Base-by-base conservation (phyloP, 768 basidiomycete genomes). In the Candolleomyces efflorescens region DNA sequence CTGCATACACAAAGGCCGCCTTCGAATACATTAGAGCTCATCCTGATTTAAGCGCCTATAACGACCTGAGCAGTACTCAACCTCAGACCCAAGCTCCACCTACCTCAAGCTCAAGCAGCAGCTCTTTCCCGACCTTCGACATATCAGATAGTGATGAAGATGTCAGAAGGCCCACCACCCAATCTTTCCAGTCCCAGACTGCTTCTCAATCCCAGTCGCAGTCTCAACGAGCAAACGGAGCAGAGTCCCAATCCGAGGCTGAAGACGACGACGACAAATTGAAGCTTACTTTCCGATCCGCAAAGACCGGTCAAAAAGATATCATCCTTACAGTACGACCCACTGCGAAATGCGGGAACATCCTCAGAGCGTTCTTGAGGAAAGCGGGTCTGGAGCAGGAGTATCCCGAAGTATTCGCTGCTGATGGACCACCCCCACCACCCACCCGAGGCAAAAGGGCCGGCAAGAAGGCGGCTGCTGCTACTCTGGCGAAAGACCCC, bases 331-430 rank as follows among this genome's bases (percentile, higher is more conserved):
- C 78, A 2, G 90, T 92, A 5, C 85, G 89, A 6, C 79, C 82
- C 6, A 87, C 86, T 18, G 90, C 90, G 18, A 90, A 81, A 55
- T 91, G 90, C 56, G 85, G 84, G 13, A 82, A 86, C 0, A 88
- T 93, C 55, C 81, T 92, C 52, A 82, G 80, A 63, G 88, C 86
- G 0, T 93, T 87, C 69, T 72, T 93, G 65, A 89, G 82, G 68
- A 83, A 82, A 64, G 82, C 84, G 4, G 85, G 81, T 0, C 65
- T 92, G 54, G 75, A 78, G 27, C 79, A 81, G 48, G 75, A 82
- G 43, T 87, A 87, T 61, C 71, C 75, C 24, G 67, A 60, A 13
- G 53, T 75, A 13, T 75, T 73, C 60, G 69, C 56, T 32, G 32
- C 2, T 32, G 32, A 1, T 32, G 4, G 64, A 58, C 55, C 68